Evolutionary conservation across 306 rosid genomes (phyloP), one percentile per base, ranked within the genome.

Genomic region (Astragalus glycyphyllos): DNA sequence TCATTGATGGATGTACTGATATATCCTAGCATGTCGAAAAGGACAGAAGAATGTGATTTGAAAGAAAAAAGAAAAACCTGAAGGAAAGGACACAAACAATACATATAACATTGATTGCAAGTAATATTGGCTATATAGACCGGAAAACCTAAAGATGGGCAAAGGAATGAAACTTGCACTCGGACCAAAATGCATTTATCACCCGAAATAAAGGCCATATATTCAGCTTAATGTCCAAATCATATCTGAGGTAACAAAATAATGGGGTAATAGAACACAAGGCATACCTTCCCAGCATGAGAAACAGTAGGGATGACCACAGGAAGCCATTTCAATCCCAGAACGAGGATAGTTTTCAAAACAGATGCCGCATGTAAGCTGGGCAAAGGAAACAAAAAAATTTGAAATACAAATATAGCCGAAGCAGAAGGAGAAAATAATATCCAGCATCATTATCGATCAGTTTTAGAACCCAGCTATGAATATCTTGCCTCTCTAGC

Each of bases 271-370:
- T 11, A 56, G 60, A 42, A 66, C 51, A 60, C 35, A 17, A 47
- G 59, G 46, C 71, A 55, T 46, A 85, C 89, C 88, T 77, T 13
- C 85, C 93, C 96, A 92, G 74, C 97, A 92, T 41, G 84, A 35
- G 74, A 62, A 65, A 73, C 97, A 92, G 66, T 69, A 92, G 45
- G 93, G 88, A 79, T 92, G 97, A 15, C 94, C 90, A 86, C 96
- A 92, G 32, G 84, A 84, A 55, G 83, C 84, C 71, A 85, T 84
- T 75, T 76, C 79, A 60, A 84, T 84, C 77, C 65, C 73, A 29
- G 78, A 76, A 58, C 16, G 68, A 68, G 85, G 83, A 81, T 69
- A 77, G 40, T 65, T 71, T 50, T 89, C 96, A 59, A 92, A 87
- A 77, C 97, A 92, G 77, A 92, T 89, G 40, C 88, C 94, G 66